Evolutionary conservation across 371 early-diverging fungal species (phyloP).

Genomic region (Mortierella sp.): DNA sequence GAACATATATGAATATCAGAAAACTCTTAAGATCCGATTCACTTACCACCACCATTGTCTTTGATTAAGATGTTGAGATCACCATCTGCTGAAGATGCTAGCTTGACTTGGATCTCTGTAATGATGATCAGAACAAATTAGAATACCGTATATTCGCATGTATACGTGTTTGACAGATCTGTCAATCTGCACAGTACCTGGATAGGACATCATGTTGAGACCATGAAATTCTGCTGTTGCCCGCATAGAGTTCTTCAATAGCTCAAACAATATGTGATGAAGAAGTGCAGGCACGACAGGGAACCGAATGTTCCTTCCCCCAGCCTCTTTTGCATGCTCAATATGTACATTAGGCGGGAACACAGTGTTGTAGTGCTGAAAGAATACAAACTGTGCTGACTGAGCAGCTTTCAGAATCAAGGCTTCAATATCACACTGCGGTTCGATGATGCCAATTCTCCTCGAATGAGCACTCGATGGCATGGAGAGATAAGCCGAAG

Average conservation of each 20-base stretch:
- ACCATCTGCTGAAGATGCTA: slow-evolving; percentile 19
- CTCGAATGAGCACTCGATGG: slow-evolving; percentile 32
- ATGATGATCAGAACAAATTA: too few species aligned
- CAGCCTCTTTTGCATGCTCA: slow-evolving; percentile 42
- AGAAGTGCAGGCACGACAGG: slow-evolving; percentile 50
- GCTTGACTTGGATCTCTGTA: slow-evolving; percentile 36
- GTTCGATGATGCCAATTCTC: slow-evolving; percentile 49
- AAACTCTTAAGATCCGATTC: background rate
- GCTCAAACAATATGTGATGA: slow-evolving; percentile 50
- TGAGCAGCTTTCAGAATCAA: slow-evolving; percentile 43
- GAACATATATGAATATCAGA: too few species aligned
- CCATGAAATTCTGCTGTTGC: slow-evolving; percentile 55
- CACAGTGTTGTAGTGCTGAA: slow-evolving; percentile 48
- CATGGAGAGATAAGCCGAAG: slow-evolving; percentile 19
- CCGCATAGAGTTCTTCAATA: slow-evolving; percentile 53
- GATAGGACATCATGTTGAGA: slow-evolving; percentile 36
- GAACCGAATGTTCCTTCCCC: slow-evolving; percentile 42
- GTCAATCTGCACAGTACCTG: too few species aligned
- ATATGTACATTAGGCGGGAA: slow-evolving; percentile 52
- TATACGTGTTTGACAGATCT: too few species aligned
- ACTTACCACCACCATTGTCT: slow-evolving; percentile 46
- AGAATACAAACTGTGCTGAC: slow-evolving; percentile 52
- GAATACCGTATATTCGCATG: too few species aligned
- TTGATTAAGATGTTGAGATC: slow-evolving; percentile 37
- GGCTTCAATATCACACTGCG: slow-evolving; percentile 49